Evolutionary conservation across 1,284 basidiomycete species (phyloP), one percentile per base, ranked within the genome.

Genomic region (Trichosporon inkin): DNA sequence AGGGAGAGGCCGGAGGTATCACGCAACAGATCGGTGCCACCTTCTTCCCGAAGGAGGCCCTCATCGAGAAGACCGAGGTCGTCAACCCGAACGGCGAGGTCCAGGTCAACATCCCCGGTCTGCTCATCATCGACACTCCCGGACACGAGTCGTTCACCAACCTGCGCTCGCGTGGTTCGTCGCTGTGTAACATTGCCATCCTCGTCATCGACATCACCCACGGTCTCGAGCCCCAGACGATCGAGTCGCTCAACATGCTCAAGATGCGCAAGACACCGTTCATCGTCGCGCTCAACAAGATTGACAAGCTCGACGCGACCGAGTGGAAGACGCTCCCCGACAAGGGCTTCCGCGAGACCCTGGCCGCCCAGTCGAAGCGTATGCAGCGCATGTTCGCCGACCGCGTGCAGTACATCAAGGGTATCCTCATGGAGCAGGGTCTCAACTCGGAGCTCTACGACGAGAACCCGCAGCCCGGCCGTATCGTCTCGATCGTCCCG

Each of bases 21-120:
- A 99, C 96, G 0, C 96, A 99, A 80, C 96, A 99, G 77, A 99
- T 99, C 69, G 96, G 96, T 83, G 96, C 96, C n/a, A 99, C 96
- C 0, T 99, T 96, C 83, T 99, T 99, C 86, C 96, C 96, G 52
- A 88, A 89, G 53, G 90, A 94, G n/a, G 92, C 93, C 7, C 96
- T 99, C 76, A 86, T 88, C 79, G 85, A 85, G 58, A 99, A 99
- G 83, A 98, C 95, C 1, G 82, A 82, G 17, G 92, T 96, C 17
- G 81, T 99, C 79, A 95, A 97, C 80, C 88, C 85, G 79, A 87
- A 92, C 67, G 86, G 86, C 61, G 79, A 80, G 36, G 88, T 91
- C 79, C 91, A 98, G 70, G 97, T 95, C 84, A 95, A 98, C 79
- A 88, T 98, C 62, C 96, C 96, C 35, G 96, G 96, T 80, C 84